These are phyloP conservation scores for Arthroderma sp. DNA, from an alignment of 2,329 filamentous ascomycete genomes.

Conservation along the genomic window DNA sequence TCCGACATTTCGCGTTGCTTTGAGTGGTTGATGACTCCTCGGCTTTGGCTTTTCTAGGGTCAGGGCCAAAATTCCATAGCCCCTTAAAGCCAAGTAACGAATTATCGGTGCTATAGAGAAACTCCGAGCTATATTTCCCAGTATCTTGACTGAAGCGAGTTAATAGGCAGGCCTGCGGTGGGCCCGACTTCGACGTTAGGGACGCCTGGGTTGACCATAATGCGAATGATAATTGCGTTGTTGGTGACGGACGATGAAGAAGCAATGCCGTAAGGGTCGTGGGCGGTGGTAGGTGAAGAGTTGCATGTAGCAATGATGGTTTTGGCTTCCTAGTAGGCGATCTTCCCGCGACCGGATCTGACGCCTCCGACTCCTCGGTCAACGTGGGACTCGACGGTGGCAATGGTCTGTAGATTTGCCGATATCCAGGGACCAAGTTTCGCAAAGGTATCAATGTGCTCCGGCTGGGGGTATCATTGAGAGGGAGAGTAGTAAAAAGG, in stretches of 20 bases:
- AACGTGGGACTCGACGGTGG: conserved; percentile 13
- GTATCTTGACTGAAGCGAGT: conserved; percentile 52
- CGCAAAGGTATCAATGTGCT: conserved; percentile 66
- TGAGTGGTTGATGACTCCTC: neutral
- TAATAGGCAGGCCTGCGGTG: conserved; percentile 33
- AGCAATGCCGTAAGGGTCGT: conserved; percentile 79
- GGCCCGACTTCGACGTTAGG: conserved; percentile 30
- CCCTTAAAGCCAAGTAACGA: conserved; percentile 76
- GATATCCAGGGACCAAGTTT: conserved; percentile 68
- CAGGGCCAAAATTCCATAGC: conserved; percentile 84
- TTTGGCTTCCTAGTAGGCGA: conserved; percentile 16
- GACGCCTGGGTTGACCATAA: conserved; percentile 29
- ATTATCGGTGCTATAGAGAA: conserved; percentile 83
- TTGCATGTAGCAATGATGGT: conserved; percentile 30
- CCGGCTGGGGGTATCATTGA: conserved; percentile 50
- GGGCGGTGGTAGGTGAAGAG: conserved; percentile 45
- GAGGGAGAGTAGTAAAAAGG: conserved; percentile 76
- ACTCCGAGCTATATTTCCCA: conserved; percentile 78
- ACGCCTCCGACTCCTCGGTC: conserved; percentile 32
- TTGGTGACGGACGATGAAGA: conserved; percentile 62
- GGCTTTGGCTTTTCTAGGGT: conserved; percentile 26
- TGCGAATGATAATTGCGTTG: conserved; percentile 66
- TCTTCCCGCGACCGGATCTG: conserved; percentile 51
- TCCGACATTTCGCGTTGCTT: conserved; percentile 5
- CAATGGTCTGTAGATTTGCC: conserved; percentile 48